Evolutionary conservation across 164 flowering plant genomes (phyloP), one percentile per base, ranked within the genome.

Genomic region (Aristolochia fimbriata): DNA sequence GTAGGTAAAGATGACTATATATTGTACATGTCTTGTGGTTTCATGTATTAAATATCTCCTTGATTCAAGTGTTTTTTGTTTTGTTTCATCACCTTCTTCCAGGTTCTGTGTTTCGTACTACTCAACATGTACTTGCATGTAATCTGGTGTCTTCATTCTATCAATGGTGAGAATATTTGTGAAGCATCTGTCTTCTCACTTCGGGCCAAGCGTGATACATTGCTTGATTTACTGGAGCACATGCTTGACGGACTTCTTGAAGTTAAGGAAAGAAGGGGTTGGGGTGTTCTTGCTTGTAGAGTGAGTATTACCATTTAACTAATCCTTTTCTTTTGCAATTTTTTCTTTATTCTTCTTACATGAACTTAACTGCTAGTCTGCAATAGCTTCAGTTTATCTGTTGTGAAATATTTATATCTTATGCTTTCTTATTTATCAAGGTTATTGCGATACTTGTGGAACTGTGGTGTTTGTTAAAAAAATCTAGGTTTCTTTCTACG

Each of bases 81-180:
- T 48, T 51, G 3, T 21, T 51, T 59, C 55, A 48, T 46, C 63
- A 45, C 64, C 9, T 63, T 64, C 62, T 52, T 74, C 46, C 81
- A 94, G 99, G 93, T 88, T 63, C 74, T 77, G 52, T 51, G 83
- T 64, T 85, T 86, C 71, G 70, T 91, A 68, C 90, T 94, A 63
- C 90, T 87, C 59, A 94, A 91, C 80, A 78, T 91, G 87, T 81
- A 81, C 77, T 64, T 94, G 80, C 86, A 88, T 74, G 79, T 94
- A 55, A 69, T 79, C n/a, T 94, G 97, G 96, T 70, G 78, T 66
- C 74, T 91, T 54, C 78, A 88, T 46, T 79, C 84, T 24, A 74
- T 87, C 59, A 71, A 73, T 64, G 66, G 75, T 63, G 86, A 81
- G 68, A 77, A 72, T 56, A 77, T 85, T 22, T 73, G 87, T 2